Percentiles rank a stretch among this genome's conserved stretches.
Evolutionary conservation across 2,329 filamentous ascomycete genomes (phyloP).

Genomic region (Colletotrichum costaricense): DNA sequence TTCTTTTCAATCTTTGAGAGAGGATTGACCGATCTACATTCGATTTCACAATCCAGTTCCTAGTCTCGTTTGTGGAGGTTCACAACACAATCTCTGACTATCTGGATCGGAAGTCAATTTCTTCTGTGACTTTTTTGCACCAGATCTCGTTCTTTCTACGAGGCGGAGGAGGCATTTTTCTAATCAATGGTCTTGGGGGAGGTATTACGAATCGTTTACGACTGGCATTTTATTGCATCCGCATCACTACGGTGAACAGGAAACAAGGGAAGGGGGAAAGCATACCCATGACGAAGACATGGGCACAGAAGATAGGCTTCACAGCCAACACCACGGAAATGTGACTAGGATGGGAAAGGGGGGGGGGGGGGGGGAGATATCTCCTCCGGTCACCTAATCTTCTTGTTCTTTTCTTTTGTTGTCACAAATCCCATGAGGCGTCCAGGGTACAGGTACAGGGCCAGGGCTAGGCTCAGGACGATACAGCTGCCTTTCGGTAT

Average conservation of each 20-base stretch:
- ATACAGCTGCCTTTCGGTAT: background rate
- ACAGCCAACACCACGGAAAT: background rate
- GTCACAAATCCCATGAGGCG: background rate
- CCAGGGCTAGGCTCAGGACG: background rate
- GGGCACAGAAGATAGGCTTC: constrained; percentile 17
- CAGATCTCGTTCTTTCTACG: background rate
- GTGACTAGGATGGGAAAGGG: background rate
- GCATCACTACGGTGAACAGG: constrained; percentile 12
- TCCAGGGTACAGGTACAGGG: background rate
- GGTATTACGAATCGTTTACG: background rate
- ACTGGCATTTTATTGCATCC: constrained; percentile 11
- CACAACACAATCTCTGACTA: background rate
- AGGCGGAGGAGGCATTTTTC: background rate
- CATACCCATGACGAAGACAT: constrained; percentile 14
- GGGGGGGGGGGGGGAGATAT: background rate
- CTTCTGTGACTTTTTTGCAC: background rate
- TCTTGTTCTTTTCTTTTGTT: background rate
- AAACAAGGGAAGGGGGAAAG: background rate
- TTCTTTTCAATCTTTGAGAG: constrained; percentile 64
- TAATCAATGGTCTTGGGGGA: background rate
- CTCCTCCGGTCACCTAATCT: too few relatives aligned
- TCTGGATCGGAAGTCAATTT: background rate
- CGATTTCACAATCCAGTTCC: background rate
- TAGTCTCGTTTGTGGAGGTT: background rate
- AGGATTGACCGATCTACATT: background rate